Percentiles rank a stretch among this genome's conserved stretches.
These are phyloP conservation scores for Schoenoplectus tabernaemontani DNA, from an alignment of 202 grass and related monocot genomes.

Conservation along the genomic window DNA sequence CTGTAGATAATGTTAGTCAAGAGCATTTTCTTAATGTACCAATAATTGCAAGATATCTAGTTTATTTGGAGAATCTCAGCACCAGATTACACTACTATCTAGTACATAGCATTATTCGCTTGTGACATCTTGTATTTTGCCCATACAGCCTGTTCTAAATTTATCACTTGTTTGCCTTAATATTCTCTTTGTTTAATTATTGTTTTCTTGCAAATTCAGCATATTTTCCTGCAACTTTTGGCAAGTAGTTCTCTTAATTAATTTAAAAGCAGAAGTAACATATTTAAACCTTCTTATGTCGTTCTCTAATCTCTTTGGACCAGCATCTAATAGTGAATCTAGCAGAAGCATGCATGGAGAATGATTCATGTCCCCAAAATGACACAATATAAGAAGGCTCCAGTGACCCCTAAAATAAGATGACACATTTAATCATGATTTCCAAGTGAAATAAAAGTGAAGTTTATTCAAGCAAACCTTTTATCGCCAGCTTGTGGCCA, in stretches of 20 bases:
- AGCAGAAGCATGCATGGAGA: slow-evolving; percentile 76
- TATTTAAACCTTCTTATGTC: slow-evolving; percentile 56
- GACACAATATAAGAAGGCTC: slow-evolving; percentile 87
- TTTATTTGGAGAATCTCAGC: not conserved
- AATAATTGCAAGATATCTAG: not conserved
- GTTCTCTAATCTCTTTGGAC: slow-evolving; percentile 48
- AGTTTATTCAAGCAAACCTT: not conserved
- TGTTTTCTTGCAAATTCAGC: not conserved
- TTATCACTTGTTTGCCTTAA: not conserved
- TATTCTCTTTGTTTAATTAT: not conserved
- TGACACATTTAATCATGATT: not conserved
- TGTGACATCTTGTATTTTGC: not conserved
- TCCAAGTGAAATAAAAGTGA: not conserved
- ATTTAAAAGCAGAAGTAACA: not conserved
- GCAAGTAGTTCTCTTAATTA: slow-evolving; percentile 2
- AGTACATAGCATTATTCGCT: not conserved
- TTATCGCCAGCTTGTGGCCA: not conserved
- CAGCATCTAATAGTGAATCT: slow-evolving; percentile 64
- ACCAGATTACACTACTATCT: not conserved
- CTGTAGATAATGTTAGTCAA: slow-evolving; percentile 21
- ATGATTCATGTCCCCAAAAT: slow-evolving; percentile 50
- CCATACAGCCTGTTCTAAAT: not conserved
- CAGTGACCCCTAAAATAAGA: slow-evolving; percentile 59
- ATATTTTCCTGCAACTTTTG: not conserved
- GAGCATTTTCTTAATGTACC: not conserved